A percentile compares a stretch with the other conserved stretches of the same genome.
Conservation (phyloP, 345 rosid genomes). For the Eutrema heterophyllum region DNA sequence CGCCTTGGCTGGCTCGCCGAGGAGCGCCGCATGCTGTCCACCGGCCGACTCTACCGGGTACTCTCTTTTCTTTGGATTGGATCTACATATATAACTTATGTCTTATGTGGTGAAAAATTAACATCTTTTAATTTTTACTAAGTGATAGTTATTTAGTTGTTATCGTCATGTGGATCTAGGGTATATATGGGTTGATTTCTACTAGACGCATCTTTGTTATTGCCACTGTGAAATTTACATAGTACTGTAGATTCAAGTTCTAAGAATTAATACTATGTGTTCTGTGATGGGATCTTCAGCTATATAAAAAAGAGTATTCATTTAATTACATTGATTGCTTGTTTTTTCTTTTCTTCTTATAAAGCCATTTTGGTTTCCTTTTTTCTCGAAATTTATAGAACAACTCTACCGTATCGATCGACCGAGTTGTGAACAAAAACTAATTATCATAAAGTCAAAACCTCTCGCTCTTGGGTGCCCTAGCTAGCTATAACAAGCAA, state of each 20-base stretch:
- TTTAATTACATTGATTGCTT: neutral
- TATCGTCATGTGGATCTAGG: neutral
- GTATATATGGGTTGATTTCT: neutral
- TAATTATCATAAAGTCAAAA: too few species aligned
- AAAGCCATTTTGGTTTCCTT: too few species aligned
- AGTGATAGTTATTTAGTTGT: neutral
- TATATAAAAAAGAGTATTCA: neutral
- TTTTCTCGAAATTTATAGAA: too few species aligned
- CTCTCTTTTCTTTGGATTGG: neutral
- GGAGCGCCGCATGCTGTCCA: neutral
- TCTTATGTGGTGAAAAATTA: neutral
- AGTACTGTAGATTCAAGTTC: neutral
- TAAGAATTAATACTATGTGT: neutral
- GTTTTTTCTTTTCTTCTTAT: too few species aligned
- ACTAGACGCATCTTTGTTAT: neutral
- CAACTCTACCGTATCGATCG: too few species aligned
- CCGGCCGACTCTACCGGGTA: conserved; percentile 12
- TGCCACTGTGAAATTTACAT: neutral
- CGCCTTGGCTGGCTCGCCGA: conserved; percentile 13
- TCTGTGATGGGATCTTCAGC: neutral
- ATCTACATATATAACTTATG: neutral
- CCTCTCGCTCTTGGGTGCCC: neutral
- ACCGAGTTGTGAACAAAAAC: too few species aligned
- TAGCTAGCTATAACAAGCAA: neutral
- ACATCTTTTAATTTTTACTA: neutral